A percentile compares a stretch with the other conserved stretches of the same genome.
Evolutionary conservation across 371 early-diverging fungal genomes (phyloP).

Genomic region (Rhizopus delemar): DNA sequence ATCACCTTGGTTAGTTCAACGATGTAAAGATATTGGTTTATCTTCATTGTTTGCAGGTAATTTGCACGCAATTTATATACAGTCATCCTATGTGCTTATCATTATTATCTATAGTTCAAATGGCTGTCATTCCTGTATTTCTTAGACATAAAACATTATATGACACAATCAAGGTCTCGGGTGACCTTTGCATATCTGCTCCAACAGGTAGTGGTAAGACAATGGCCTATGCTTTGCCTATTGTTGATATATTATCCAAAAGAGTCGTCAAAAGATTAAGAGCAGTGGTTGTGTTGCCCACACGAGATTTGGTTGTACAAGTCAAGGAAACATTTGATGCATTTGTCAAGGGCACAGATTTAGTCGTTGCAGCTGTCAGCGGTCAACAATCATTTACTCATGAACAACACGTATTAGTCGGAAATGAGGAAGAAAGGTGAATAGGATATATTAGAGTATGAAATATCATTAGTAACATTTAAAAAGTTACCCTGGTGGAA

Average conservation of each 20-base stretch:
- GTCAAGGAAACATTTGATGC: constrained; percentile 83
- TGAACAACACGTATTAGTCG: constrained; percentile 75
- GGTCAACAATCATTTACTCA: constrained; percentile 80
- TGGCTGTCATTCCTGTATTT: constrained; percentile 83
- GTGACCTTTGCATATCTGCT: constrained; percentile 91
- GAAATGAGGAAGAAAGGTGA: constrained; percentile 40
- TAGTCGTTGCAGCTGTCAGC: constrained; percentile 71
- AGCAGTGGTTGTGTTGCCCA: constrained; percentile 88
- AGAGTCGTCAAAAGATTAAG: constrained; percentile 76
- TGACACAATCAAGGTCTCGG: constrained; percentile 55
- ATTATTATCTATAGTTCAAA: constrained; percentile 63
- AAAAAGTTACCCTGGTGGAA: constrained; percentile 54
- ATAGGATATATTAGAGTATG: constrained; percentile 1
- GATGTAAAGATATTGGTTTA: constrained; percentile 68
- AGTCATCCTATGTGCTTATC: background rate
- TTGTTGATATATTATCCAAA: constrained; percentile 76
- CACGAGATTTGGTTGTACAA: constrained; percentile 86
- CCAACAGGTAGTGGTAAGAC: constrained; percentile 98
- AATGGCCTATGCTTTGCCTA: constrained; percentile 94
- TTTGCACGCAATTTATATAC: background rate
- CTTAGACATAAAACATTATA: constrained; percentile 57
- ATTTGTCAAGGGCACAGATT: constrained; percentile 71
- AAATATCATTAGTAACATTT: background rate
- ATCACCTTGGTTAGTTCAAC: constrained; percentile 57
- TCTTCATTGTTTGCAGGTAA: constrained; percentile 77